A percentile compares a stretch with the other conserved stretches of the same genome.
phyloP scores from a whole-genome alignment of 1,284 basidiomycete species.

The Cerioporus squamosus region DNA sequence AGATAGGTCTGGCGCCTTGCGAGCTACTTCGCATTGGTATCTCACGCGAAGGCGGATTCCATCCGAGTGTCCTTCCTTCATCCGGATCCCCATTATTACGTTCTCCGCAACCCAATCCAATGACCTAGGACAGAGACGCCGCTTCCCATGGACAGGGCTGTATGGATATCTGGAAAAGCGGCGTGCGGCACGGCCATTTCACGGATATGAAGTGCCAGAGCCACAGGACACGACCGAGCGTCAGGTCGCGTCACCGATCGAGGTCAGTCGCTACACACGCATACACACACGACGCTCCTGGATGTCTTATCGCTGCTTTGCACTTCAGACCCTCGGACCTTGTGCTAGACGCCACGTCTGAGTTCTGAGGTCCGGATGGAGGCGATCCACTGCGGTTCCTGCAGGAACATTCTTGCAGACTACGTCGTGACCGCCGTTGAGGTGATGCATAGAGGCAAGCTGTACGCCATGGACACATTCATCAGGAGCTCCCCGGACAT shows the following conservation, averaged over 20 bases:
- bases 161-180: conserved; percentile 3
- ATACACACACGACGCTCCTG: conserved; percentile 12
- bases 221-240: conserved; percentile 5
- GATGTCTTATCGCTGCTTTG: conserved; percentile 15
- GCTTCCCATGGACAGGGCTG: not conserved
- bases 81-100: not conserved
- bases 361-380: conserved; percentile 16
- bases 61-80: conserved; percentile 4
- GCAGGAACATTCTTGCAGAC: conserved; percentile 17
- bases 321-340: conserved; percentile 19
- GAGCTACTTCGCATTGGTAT: not conserved
- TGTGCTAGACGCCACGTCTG: conserved; percentile 10
- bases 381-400: conserved; percentile 11
- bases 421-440: not conserved
- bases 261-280: conserved; percentile 14
- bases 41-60: conserved; percentile 4
- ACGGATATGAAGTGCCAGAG: conserved; percentile 13
- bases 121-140: not conserved
- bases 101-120: not conserved
- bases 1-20: not conserved
- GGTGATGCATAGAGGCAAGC: not conserved
- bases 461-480: conserved; percentile 16
- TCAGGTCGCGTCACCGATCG: conserved; percentile 9
- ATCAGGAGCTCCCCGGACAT: conserved; percentile 22
- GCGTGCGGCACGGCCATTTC: conserved; percentile 10